Evolutionary conservation across 2,329 filamentous ascomycete species (phyloP).

Genomic region (Microsporum audouinii): DNA sequence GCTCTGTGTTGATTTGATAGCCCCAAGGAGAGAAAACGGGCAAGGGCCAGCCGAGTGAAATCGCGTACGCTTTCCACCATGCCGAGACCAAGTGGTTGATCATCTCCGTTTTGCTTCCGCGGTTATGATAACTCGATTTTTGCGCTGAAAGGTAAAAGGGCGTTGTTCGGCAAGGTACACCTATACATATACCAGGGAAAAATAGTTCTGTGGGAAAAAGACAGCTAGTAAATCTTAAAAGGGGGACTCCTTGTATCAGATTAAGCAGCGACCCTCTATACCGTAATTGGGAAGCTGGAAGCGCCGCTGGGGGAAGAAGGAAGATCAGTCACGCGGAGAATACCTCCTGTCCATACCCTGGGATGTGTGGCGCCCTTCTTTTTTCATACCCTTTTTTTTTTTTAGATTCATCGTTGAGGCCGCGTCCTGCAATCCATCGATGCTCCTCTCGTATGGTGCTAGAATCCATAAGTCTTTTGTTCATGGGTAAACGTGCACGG

Average conservation of each 20-base stretch:
- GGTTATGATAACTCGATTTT: background rate
- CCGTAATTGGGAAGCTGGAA: conserved; percentile 6
- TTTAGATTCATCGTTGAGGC: background rate
- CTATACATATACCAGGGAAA: background rate
- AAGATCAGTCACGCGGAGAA: conserved; percentile 1
- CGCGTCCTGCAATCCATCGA: background rate
- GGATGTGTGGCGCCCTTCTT: background rate
- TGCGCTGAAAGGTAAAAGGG: background rate
- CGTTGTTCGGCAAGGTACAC: background rate
- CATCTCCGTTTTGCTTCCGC: background rate
- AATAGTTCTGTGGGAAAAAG: background rate
- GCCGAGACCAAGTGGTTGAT: background rate
- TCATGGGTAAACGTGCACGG: background rate
- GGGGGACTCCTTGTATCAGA: background rate
- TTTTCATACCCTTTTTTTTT: background rate
- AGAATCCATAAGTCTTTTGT: background rate
- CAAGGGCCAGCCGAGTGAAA: background rate
- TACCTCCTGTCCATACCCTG: background rate
- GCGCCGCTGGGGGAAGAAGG: background rate
- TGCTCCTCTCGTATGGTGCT: background rate
- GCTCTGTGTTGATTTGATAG: background rate
- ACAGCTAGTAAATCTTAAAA: background rate
- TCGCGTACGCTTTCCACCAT: background rate
- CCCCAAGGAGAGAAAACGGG: background rate
- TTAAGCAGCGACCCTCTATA: background rate